Conservation (phyloP, 83 land plant genomes). For the Diphasiastrum complanatum region DNA sequence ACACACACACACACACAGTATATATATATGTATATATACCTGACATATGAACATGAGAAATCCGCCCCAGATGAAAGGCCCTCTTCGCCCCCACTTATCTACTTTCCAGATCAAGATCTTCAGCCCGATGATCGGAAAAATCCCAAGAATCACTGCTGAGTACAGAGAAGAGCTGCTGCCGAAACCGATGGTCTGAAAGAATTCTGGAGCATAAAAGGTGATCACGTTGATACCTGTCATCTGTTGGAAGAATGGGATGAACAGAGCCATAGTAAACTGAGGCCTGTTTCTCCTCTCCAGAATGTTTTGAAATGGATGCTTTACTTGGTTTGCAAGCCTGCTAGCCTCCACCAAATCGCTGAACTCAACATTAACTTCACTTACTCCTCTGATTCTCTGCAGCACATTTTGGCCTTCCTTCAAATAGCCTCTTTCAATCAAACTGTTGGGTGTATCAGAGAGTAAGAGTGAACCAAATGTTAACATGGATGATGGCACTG, state of each 20-base stretch:
- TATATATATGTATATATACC: too few relatives aligned
- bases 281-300: background rate
- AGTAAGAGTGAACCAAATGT: background rate
- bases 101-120: background rate
- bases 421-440: background rate
- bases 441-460: constrained; percentile 1
- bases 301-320: background rate
- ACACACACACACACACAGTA: background rate
- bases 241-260: constrained; percentile 2
- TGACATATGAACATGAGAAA: background rate
- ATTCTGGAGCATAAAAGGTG: background rate
- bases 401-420: background rate
- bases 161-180: background rate
- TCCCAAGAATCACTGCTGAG: background rate
- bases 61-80: background rate
- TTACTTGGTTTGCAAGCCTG: background rate
- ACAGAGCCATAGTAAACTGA: background rate
- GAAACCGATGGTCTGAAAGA: background rate
- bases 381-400: background rate
- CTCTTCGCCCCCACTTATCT: background rate
- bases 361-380: background rate
- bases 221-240: background rate
- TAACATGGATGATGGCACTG: background rate
- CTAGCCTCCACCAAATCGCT: background rate
- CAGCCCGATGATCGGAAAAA: background rate